Conservation (phyloP, 2,329 filamentous ascomycete genomes). For the Fusarium bactridioides region DNA sequence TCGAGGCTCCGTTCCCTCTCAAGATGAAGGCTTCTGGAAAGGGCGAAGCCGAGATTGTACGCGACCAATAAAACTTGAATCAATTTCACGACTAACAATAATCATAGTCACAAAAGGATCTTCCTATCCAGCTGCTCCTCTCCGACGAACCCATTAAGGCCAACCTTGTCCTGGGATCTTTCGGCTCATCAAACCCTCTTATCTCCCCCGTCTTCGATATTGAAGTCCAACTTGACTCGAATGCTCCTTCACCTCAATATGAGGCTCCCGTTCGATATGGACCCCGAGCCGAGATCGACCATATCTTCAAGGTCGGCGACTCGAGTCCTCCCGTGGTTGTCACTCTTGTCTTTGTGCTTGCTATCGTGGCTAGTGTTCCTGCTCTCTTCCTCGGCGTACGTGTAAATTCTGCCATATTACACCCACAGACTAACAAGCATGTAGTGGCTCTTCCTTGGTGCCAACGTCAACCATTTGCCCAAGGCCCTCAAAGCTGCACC, state of each 20-base stretch:
- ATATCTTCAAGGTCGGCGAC: constrained; percentile 85
- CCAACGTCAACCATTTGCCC: constrained; percentile 79
- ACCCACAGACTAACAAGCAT: constrained; percentile 28
- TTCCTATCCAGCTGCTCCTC: constrained; percentile 82
- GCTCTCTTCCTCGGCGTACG: constrained; percentile 74
- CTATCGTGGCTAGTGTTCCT: constrained; percentile 77
- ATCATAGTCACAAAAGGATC: constrained; percentile 83
- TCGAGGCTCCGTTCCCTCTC: constrained; percentile 89
- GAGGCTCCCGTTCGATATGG: constrained; percentile 82
- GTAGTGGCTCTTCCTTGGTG: constrained; percentile 83
- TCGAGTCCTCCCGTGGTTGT: constrained; percentile 82
- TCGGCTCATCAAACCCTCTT: constrained; percentile 76
- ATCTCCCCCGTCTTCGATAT: constrained; percentile 78
- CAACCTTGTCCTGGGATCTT: constrained; percentile 86
- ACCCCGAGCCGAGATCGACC: constrained; percentile 84
- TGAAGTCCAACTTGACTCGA: constrained; percentile 69
- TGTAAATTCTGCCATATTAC: constrained; percentile 1
- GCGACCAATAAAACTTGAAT: constrained; percentile 39
- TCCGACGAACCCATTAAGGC: constrained; percentile 75
- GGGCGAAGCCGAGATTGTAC: constrained; percentile 82
- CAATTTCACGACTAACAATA: constrained; percentile 38
- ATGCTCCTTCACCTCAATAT: constrained; percentile 64
- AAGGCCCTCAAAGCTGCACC: constrained; percentile 81
- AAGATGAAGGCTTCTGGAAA: constrained; percentile 88
- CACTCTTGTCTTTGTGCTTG: constrained; percentile 77